Percentiles rank a stretch among this genome's conserved stretches.
Evolutionary conservation across 352 stramenopile species (phyloP).

Genomic region (Halophytophthora batemanensis): DNA sequence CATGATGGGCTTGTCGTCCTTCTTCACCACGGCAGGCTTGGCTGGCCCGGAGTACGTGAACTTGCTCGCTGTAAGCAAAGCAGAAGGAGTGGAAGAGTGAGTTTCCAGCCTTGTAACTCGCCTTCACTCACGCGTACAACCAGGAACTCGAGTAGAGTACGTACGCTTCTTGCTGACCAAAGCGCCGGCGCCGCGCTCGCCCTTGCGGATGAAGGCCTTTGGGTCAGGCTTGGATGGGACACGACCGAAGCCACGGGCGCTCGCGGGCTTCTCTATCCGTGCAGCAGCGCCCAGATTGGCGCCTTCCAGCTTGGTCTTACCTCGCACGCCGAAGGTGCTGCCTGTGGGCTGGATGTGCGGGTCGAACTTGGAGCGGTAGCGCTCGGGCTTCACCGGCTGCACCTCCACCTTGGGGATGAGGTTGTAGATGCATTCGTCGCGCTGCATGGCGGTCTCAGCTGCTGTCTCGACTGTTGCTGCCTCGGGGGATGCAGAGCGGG

Average conservation of each 20-base stretch:
- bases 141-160: too few species aligned
- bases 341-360: slow-evolving; percentile 75
- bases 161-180: slow-evolving; percentile 45
- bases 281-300: slow-evolving; percentile 57
- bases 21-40: slow-evolving; percentile 74
- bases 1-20: slow-evolving; percentile 90
- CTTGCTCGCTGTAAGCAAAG: slow-evolving; percentile 54
- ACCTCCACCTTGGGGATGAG: slow-evolving; percentile 78
- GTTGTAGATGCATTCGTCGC: slow-evolving; percentile 92
- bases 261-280: slow-evolving; percentile 40
- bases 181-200: slow-evolving; percentile 45
- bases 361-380: slow-evolving; percentile 89
- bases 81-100: slow-evolving; percentile 12
- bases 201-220: slow-evolving; percentile 70
- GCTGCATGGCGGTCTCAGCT: too few species aligned
- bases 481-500: too few species aligned
- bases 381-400: slow-evolving; percentile 68
- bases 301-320: slow-evolving; percentile 66
- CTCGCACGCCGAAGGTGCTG: slow-evolving; percentile 85
- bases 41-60: slow-evolving; percentile 63
- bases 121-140: slow-evolving; percentile 11
- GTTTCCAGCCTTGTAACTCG: background rate
- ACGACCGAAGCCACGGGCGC: slow-evolving; percentile 63
- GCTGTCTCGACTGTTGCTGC: too few species aligned
- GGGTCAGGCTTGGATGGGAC: slow-evolving; percentile 61